Evolutionary conservation across 2,329 filamentous ascomycete species (phyloP).

Genomic region (Colletotrichum sp.): DNA sequence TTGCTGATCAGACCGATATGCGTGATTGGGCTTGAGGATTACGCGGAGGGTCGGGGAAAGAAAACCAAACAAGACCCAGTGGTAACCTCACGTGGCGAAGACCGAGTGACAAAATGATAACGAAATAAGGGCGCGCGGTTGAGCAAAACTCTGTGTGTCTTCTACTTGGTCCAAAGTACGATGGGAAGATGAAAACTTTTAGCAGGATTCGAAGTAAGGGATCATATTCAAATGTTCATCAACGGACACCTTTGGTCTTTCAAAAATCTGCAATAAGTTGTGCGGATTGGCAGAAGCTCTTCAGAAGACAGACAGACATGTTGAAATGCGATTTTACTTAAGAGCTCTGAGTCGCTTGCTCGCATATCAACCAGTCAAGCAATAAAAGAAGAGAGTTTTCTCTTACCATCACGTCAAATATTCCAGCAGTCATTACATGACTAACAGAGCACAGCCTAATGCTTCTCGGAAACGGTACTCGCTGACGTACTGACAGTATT

Average conservation of each 20-base stretch:
- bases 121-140: background rate
- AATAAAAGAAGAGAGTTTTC: background rate
- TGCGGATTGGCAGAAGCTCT: background rate
- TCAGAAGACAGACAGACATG: background rate
- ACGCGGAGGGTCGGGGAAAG: background rate
- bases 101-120: background rate
- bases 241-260: too few relatives aligned
- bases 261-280: background rate
- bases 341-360: background rate
- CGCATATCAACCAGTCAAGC: background rate
- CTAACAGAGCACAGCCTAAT: background rate
- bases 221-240: too few relatives aligned
- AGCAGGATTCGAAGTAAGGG: too few relatives aligned
- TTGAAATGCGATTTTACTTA: background rate
- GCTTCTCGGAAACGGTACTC: too few relatives aligned
- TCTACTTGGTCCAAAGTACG: background rate
- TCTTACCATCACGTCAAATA: background rate
- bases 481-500: too few relatives aligned
- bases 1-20: background rate
- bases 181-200: too few relatives aligned
- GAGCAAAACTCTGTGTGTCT: background rate
- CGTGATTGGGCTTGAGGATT: background rate
- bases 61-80: too few relatives aligned
- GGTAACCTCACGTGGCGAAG: background rate
- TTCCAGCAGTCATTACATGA: accelerated